Conservation (phyloP, 148 eudicot species). For the Polygonum maritimum region DNA sequence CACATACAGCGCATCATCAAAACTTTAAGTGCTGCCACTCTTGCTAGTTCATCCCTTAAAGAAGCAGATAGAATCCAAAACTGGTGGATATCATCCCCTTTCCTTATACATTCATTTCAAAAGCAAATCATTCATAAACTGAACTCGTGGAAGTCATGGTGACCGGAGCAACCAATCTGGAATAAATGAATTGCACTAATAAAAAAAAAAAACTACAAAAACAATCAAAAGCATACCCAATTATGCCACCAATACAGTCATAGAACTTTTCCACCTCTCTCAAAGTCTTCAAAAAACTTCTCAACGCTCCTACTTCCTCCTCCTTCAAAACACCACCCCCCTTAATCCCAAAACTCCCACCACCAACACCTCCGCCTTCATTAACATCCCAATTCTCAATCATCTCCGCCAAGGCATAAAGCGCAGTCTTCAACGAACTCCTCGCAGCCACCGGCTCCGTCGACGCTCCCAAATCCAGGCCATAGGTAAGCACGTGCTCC, state of each 20-base stretch:
- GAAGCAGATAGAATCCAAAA: neutral
- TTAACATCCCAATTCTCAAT: conserved; percentile 56
- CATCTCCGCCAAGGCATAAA: conserved; percentile 67
- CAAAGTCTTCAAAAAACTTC: conserved; percentile 44
- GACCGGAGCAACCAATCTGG: neutral
- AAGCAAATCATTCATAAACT: neutral
- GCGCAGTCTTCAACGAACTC: conserved; percentile 56
- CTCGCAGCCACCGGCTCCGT: conserved; percentile 17
- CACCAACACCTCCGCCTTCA: conserved; percentile 22
- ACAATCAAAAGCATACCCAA: conserved; percentile 43
- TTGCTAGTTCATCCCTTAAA: neutral
- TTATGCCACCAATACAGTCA: conserved; percentile 91
- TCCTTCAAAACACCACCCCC: conserved; percentile 19
- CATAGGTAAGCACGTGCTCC: conserved; percentile 43
- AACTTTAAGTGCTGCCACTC: neutral
- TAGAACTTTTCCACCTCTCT: conserved; percentile 67
- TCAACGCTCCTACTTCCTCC: conserved; percentile 40
- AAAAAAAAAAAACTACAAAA: neutral
- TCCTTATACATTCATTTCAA: neutral
- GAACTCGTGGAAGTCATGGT: neutral
- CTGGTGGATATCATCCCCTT: neutral
- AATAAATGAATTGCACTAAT: neutral
- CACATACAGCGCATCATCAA: neutral
- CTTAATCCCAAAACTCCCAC: conserved; percentile 10
- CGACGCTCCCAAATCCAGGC: conserved; percentile 2